Conservation (phyloP, 2,329 filamentous ascomycete species). For the Laburnicola sp. region DNA sequence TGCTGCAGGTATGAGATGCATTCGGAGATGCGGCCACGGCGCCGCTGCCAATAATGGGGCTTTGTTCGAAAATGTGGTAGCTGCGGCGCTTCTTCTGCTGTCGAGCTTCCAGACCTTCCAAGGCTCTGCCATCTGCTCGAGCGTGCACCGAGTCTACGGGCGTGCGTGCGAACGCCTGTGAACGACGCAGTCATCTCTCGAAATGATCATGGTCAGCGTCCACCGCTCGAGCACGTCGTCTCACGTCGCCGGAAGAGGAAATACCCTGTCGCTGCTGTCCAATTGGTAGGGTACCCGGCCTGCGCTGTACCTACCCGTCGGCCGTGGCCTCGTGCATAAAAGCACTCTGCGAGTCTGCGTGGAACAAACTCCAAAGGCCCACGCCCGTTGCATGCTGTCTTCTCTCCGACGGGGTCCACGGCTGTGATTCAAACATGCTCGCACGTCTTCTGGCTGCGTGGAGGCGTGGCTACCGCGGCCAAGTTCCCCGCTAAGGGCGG, state of each 20-base stretch:
- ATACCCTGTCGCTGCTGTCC: constrained; percentile 1
- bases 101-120: not conserved
- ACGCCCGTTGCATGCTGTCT: too few relatives aligned
- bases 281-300: not conserved
- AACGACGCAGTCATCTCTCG: not conserved
- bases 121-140: too few relatives aligned
- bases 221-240: not conserved
- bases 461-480: too few relatives aligned
- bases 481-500: too few relatives aligned
- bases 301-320: too few relatives aligned
- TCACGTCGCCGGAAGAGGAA: not conserved
- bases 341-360: too few relatives aligned
- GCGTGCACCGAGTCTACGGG: too few relatives aligned
- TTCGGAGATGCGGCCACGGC: not conserved
- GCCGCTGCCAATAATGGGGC: constrained; percentile 1
- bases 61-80: constrained; percentile 1
- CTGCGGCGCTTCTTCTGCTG: not conserved
- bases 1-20: constrained; percentile 1
- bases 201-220: constrained; percentile 1
- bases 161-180: not conserved
- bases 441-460: too few relatives aligned
- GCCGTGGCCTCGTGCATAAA: too few relatives aligned
- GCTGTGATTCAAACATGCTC: too few relatives aligned
- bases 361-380: too few relatives aligned
- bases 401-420: too few relatives aligned